phyloP scores from a whole-genome alignment of 2,329 filamentous ascomycete species.

The Cyphellophora europaea region DNA sequence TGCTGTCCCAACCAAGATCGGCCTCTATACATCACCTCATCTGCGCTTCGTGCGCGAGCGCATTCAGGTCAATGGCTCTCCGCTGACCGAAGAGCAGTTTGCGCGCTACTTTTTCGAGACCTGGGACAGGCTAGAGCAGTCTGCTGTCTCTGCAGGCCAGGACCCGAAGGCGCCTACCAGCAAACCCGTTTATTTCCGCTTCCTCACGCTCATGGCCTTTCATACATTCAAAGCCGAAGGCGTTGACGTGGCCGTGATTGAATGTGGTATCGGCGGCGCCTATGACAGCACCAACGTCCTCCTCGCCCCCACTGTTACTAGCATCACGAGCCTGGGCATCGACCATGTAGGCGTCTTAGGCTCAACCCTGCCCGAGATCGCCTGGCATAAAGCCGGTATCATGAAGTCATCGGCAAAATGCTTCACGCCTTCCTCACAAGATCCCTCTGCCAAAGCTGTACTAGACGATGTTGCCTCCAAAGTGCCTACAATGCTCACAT shows the following conservation, averaged over 20 bases:
- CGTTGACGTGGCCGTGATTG: conserved; percentile 70
- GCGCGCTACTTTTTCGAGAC: conserved; percentile 72
- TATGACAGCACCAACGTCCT: conserved; percentile 89
- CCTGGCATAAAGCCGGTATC: conserved; percentile 88
- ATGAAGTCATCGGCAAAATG: conserved; percentile 59
- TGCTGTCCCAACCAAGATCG: conserved; percentile 44
- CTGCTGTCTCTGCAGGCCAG: conserved; percentile 38
- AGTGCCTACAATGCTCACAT: conserved; percentile 36
- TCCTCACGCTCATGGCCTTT: conserved; percentile 78
- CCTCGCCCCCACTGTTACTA: conserved; percentile 57
- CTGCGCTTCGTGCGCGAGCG: conserved; percentile 75
- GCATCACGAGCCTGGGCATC: conserved; percentile 72
- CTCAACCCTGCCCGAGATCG: conserved; percentile 67
- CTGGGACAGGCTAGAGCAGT: conserved; percentile 59
- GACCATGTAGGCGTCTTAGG: conserved; percentile 79
- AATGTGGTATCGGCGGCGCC: conserved; percentile 91
- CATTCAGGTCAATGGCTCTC: conserved; percentile 67
- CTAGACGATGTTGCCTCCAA: conserved; percentile 46
- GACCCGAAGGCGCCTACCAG: conserved; percentile 37
- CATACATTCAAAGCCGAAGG: conserved; percentile 71
- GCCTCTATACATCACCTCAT: conserved; percentile 80
- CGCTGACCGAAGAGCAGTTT: conserved; percentile 60
- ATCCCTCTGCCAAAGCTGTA: conserved; percentile 43
- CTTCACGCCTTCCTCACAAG: conserved; percentile 51
- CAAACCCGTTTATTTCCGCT: conserved; percentile 90